Evolutionary conservation across 805 yeast species (phyloP).

Genomic region (Candida stauntonica): DNA sequence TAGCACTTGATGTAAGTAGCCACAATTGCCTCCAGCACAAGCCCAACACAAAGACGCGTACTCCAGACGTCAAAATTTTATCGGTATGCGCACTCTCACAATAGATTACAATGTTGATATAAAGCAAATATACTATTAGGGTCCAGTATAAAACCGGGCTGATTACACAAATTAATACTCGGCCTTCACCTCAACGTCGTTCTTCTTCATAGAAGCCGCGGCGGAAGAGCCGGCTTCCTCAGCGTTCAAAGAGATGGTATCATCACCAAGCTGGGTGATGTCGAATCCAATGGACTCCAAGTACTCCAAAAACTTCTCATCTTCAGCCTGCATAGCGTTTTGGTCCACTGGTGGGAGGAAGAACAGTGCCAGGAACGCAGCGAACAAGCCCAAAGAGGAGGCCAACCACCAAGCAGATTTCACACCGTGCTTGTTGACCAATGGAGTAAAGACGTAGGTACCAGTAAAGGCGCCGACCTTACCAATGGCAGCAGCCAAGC

Average conservation of each 20-base stretch:
- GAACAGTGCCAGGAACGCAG: conserved; percentile 66
- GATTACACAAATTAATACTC: neutral
- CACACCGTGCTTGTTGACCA: conserved; percentile 61
- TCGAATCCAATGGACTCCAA: conserved; percentile 69
- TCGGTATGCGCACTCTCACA: too few relatives aligned
- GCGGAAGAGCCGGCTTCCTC: neutral
- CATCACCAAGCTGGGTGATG: conserved; percentile 46
- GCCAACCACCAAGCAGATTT: conserved; percentile 82
- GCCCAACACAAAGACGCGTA: too few relatives aligned
- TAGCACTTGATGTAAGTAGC: too few relatives aligned
- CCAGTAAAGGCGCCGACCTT: conserved; percentile 93
- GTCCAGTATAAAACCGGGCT: too few relatives aligned
- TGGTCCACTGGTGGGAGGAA: conserved; percentile 80
- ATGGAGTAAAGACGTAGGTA: conserved; percentile 81
- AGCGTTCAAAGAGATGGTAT: neutral
- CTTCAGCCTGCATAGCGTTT: conserved; percentile 77
- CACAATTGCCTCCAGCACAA: too few relatives aligned
- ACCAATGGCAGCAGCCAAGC: conserved; percentile 87
- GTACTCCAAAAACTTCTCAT: conserved; percentile 62
- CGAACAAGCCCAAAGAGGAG: conserved; percentile 67
- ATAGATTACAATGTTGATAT: neutral
- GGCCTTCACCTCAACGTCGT: neutral
- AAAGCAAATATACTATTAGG: too few relatives aligned
- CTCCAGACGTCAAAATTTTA: too few relatives aligned
- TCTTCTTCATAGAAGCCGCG: neutral